Evolutionary conservation across 305 asterid species (phyloP).

Genomic region (Fraxinus ornus): DNA sequence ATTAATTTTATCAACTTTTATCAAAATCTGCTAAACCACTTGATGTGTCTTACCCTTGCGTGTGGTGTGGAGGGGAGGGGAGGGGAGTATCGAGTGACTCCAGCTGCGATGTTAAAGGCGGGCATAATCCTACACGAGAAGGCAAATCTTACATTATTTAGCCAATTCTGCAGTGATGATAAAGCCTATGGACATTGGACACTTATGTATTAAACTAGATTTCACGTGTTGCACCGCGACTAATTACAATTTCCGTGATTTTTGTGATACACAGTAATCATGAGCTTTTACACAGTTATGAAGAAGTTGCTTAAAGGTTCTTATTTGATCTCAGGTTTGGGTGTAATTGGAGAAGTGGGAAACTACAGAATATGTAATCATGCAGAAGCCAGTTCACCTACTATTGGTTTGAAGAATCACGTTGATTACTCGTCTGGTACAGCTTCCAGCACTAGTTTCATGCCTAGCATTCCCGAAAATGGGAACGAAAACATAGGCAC

Average conservation of each 20-base stretch:
- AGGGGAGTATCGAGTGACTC: background rate
- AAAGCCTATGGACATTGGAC: background rate
- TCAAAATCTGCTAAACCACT: background rate
- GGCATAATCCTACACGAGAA: background rate
- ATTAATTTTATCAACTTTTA: too few relatives aligned
- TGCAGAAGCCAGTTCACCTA: constrained; percentile 42
- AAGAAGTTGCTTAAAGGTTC: constrained; percentile 16
- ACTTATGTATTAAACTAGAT: background rate
- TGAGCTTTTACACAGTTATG: background rate
- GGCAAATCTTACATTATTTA: background rate
- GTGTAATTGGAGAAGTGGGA: constrained; percentile 64
- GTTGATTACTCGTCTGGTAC: constrained; percentile 54
- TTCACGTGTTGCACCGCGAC: background rate
- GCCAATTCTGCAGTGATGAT: background rate
- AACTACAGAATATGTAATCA: constrained; percentile 49
- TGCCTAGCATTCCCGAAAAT: constrained; percentile 81
- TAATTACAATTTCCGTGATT: background rate
- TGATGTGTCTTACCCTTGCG: background rate
- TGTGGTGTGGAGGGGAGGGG: too few relatives aligned
- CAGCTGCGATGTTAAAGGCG: background rate
- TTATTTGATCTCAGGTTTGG: constrained; percentile 54
- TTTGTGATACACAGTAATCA: background rate
- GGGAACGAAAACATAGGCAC: constrained; percentile 30
- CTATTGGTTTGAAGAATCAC: constrained; percentile 46
- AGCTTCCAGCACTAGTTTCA: constrained; percentile 59